phyloP scores from a whole-genome alignment of 208 protist species.

The Trypanosoma grayi region DNA sequence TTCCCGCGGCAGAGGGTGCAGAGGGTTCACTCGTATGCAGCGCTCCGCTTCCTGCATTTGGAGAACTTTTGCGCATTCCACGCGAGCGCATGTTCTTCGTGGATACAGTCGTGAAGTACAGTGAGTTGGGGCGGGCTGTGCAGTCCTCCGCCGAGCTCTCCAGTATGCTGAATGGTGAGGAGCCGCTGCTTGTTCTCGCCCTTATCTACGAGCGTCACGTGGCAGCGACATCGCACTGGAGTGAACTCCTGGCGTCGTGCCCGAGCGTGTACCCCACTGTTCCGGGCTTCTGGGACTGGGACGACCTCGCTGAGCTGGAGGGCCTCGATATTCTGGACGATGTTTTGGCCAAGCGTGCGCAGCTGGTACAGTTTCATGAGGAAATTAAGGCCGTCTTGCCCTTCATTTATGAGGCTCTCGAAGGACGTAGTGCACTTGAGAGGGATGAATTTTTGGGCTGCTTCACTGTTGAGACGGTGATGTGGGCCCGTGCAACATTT shows the following conservation, averaged over 20 bases:
- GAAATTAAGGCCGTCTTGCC: conserved; percentile 40
- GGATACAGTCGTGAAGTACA: conserved; percentile 48
- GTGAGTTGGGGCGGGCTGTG: conserved; percentile 54
- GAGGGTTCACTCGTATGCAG: conserved; percentile 74
- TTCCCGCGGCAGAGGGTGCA: conserved; percentile 25
- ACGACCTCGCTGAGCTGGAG: conserved; percentile 67
- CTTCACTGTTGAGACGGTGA: conserved; percentile 56
- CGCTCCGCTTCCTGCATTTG: conserved; percentile 39
- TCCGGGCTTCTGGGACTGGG: conserved; percentile 60
- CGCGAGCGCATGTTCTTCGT: conserved; percentile 67
- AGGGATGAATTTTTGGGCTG: conserved; percentile 16
- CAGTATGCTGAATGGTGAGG: conserved; percentile 47
- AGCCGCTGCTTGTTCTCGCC: conserved; percentile 75
- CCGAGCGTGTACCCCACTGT: conserved; percentile 69
- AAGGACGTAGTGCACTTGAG: conserved; percentile 20
- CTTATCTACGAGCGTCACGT: conserved; percentile 79
- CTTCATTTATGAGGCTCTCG: conserved; percentile 32
- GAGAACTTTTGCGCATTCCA: conserved; percentile 71
- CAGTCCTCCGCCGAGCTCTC: conserved; percentile 30
- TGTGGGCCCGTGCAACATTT: conserved; percentile 85
- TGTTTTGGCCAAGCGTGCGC: conserved; percentile 51
- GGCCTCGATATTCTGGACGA: conserved; percentile 83
- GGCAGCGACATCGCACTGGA: conserved; percentile 64
- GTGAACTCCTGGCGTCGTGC: conserved; percentile 46
- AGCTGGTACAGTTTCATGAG: conserved; percentile 48